Percentiles rank a stretch among this genome's conserved stretches.
Conservation (phyloP, 371 early-diverging fungal genomes). For the Mucor racemosus region DNA sequence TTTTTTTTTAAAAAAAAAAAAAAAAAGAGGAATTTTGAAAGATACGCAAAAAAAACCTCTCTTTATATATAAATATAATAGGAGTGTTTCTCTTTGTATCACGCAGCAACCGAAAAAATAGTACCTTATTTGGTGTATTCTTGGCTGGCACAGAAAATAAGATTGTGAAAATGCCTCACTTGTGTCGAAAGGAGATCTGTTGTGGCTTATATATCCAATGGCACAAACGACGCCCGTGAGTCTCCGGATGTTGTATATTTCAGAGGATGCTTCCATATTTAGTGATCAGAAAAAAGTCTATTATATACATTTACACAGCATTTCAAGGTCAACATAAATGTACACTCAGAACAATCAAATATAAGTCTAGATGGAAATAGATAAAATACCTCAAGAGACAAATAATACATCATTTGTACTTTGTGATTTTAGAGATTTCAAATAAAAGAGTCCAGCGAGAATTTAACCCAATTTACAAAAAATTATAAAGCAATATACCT, state of each 20-base stretch:
- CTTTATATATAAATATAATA: slow-evolving; percentile 1
- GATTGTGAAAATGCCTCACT: slow-evolving; percentile 30
- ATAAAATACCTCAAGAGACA: slow-evolving; percentile 8
- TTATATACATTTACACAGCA: slow-evolving; percentile 5
- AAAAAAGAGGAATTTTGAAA: not conserved
- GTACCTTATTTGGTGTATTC: slow-evolving; percentile 17
- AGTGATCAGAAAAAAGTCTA: not conserved
- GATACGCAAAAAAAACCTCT: slow-evolving; percentile 4
- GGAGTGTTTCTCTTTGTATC: slow-evolving; percentile 10
- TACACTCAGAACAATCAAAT: not conserved
- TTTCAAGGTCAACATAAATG: not conserved
- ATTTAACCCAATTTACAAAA: slow-evolving; percentile 6
- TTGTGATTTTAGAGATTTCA: not conserved
- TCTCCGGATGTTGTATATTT: slow-evolving; percentile 5
- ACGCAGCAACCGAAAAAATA: slow-evolving; percentile 8
- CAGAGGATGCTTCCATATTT: slow-evolving; percentile 2
- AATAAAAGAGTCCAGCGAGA: not conserved
- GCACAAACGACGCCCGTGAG: slow-evolving; percentile 28
- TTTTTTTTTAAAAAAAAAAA: too few species aligned
- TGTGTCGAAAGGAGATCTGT: not conserved
- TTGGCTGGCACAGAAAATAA: slow-evolving; percentile 19
- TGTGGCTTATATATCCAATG: slow-evolving; percentile 34
- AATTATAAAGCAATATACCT: slow-evolving; percentile 1
- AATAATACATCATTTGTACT: slow-evolving; percentile 18
- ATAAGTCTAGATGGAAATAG: not conserved